phyloP scores from a whole-genome alignment of 306 rosid genomes.

The barrel medic (Medicago truncatula) region MtrunA17r5.0-ANR NC_053048.1:48867501-48868000 shows the following conservation, averaged over 20 bases:
- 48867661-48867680: conserved; percentile 50
- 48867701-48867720: conserved; percentile 45
- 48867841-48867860: conserved; percentile 53
- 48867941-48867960: conserved; percentile 42
- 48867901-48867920: conserved; percentile 50
- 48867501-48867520: conserved; percentile 79
- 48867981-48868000: not conserved
- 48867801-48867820: conserved; percentile 41
- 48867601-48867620: conserved; percentile 46
- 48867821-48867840: conserved; percentile 37
- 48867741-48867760: conserved; percentile 49
- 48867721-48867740: conserved; percentile 65
- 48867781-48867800: conserved; percentile 44
- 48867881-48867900: conserved; percentile 2
- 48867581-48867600: conserved; percentile 31
- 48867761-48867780: conserved; percentile 49
- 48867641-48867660: conserved; percentile 50
- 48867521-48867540: conserved; percentile 85
- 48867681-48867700: conserved; percentile 55
- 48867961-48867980: conserved; percentile 5
- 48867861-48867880: conserved; percentile 56
- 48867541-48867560: conserved; percentile 46
- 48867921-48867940: conserved; percentile 50
- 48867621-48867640: conserved; percentile 43
- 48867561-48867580: conserved; percentile 39